Evolutionary conservation across 2,329 filamentous ascomycete species (phyloP), one percentile per base, ranked within the genome.

Genomic region (Aphanocladium album): DNA sequence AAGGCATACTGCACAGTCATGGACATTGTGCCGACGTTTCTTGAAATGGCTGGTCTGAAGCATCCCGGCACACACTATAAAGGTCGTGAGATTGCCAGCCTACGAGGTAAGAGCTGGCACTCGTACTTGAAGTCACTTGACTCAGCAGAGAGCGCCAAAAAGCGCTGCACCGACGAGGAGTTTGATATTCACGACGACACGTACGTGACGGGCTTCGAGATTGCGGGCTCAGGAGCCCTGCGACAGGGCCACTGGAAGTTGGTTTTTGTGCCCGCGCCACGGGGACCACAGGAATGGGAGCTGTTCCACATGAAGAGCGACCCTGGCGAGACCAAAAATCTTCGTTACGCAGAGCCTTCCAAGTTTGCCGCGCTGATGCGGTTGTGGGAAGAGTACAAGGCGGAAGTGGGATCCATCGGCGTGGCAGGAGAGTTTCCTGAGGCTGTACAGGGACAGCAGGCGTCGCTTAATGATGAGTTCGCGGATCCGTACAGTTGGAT

Each of bases 21-120:
- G 77, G 77, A 72, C 14, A 45, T 79, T 14, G 6, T 73, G 1
- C 77, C 76, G 0, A 76, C 77, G 1, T 72, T 78, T 39, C 70
- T 78, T 41, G 75, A 78, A 12, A 74, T 78, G 71, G 76, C 76
- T 6, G 74, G 74, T 37, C 66, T 77, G 35, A 65, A 71, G 47
- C 81, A 83, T 33, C 62, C 60, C 1, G 52, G 37, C 5, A 54
- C 60, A 0, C 68, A 62, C 3, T 79, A 74, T 66, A 68, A 70
- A 35, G 79, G 76, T 5, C 76, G 80, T 2, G 73, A 79, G 56
- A 69, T 84, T 16, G 80, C 82, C 3, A 67, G 72, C 3, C 78
- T 83, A 76, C 78, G 81, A n/a, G 81, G 80, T 6, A 64, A 61
- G 54, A 64, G 63, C 23, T 67, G 64, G 64, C 45, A 50, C 21